Evolutionary conservation across 305 asterid genomes (phyloP).

Genomic region (Solanum hybrid): DNA sequence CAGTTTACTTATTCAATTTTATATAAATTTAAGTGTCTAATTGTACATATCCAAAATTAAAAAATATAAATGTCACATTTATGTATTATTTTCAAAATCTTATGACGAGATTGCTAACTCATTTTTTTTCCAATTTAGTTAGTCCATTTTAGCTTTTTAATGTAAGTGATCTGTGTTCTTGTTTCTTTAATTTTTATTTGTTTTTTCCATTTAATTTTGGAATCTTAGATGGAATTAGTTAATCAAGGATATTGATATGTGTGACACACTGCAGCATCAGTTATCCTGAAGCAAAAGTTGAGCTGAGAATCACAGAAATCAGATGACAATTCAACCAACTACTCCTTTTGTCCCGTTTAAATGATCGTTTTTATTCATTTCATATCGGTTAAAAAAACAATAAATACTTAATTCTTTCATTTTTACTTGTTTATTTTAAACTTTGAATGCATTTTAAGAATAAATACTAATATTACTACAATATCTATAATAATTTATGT

Average conservation of each 20-base stretch:
- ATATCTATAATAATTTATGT: too few relatives aligned
- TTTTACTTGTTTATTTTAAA: too few relatives aligned
- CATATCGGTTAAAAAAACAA: not conserved
- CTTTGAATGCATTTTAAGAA: not conserved
- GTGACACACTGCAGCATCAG: constrained; percentile 16
- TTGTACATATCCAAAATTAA: accelerated
- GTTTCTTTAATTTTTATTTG: not conserved
- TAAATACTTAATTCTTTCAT: too few relatives aligned
- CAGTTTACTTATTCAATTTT: too few relatives aligned
- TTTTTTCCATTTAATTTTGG: not conserved
- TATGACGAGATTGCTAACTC: not conserved
- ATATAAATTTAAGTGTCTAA: not conserved
- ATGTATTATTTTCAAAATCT: not conserved
- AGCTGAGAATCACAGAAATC: not conserved
- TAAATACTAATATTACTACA: not conserved
- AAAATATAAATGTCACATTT: too few relatives aligned
- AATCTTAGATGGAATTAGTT: not conserved
- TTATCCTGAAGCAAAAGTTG: constrained; percentile 14
- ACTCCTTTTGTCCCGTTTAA: not conserved
- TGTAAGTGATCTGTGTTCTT: not conserved
- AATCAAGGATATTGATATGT: constrained; percentile 15
- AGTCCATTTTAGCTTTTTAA: not conserved
- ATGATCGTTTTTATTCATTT: not conserved
- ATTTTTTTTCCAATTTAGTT: not conserved
- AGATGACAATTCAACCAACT: not conserved